Percentiles rank a stretch among this genome's conserved stretches.
Evolutionary conservation across 371 early-diverging fungal genomes (phyloP).

Genomic region (Apophysomyces variabilis): DNA sequence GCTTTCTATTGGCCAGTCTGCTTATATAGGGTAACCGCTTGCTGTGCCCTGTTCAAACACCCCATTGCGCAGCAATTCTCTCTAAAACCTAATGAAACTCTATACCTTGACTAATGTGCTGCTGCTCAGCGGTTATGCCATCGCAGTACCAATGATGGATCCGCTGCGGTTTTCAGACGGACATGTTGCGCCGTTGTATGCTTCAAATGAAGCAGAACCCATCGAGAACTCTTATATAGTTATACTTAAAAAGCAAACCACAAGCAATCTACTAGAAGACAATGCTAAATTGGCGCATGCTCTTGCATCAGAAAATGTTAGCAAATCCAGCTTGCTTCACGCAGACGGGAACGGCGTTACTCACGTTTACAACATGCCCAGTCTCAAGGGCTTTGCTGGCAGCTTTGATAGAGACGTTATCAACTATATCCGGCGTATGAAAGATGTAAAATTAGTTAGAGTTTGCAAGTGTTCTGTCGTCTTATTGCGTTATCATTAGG

Average conservation of each 20-base stretch:
- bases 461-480: neutral
- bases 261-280: conserved; percentile 22
- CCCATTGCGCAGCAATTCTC: neutral
- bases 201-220: conserved; percentile 63
- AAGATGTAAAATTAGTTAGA: conserved; percentile 32
- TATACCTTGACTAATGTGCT: conserved; percentile 29
- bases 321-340: conserved; percentile 25
- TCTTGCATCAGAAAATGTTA: neutral
- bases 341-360: conserved; percentile 55
- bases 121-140: conserved; percentile 36
- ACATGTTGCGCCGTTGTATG: conserved; percentile 66
- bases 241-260: conserved; percentile 72
- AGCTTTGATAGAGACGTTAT: conserved; percentile 70
- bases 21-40: too few species aligned
- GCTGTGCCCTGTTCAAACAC: neutral
- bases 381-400: conserved; percentile 86
- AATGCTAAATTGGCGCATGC: conserved; percentile 45
- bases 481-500: conserved; percentile 38
- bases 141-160: conserved; percentile 39
- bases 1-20: too few species aligned
- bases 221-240: conserved; percentile 86
- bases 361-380: conserved; percentile 76
- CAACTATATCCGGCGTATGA: conserved; percentile 69
- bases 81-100: conserved; percentile 24
- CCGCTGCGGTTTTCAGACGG: conserved; percentile 37